These are phyloP conservation scores for Kickxella alabastrina DNA, from an alignment of 192 early-diverging fungal species.

Conservation along the genomic window DNA sequence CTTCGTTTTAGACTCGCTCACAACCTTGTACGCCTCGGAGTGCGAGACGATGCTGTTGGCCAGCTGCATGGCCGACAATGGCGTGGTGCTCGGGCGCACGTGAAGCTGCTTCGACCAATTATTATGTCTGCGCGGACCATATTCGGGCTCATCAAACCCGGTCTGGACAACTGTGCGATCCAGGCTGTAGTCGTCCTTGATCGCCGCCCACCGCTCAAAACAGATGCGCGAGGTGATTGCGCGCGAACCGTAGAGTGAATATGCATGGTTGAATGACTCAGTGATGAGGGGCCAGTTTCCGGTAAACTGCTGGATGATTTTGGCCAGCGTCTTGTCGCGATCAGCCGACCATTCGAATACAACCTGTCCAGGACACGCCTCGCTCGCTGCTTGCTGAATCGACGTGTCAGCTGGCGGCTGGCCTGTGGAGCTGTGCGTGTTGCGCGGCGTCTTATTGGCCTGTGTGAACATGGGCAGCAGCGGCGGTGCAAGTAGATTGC, in stretches of 20 bases:
- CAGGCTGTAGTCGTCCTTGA: slow-evolving; percentile 42
- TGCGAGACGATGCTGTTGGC: slow-evolving; percentile 33
- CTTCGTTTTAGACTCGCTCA: slow-evolving; percentile 41
- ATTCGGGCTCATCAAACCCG: slow-evolving; percentile 46
- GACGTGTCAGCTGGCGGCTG: slow-evolving; percentile 38
- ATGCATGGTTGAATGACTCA: slow-evolving; percentile 41
- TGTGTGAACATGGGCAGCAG: slow-evolving; percentile 47
- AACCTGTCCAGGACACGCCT: slow-evolving; percentile 42
- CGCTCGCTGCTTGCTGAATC: slow-evolving; percentile 30
- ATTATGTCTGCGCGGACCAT: slow-evolving; percentile 21
- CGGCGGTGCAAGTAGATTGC: slow-evolving; percentile 40
- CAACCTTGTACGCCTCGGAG: slow-evolving; percentile 20
- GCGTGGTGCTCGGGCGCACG: slow-evolving; percentile 14
- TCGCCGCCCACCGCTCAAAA: slow-evolving; percentile 40
- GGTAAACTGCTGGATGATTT: slow-evolving; percentile 40
- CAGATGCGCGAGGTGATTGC: slow-evolving; percentile 28
- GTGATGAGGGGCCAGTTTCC: slow-evolving; percentile 48
- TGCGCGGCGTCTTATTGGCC: slow-evolving; percentile 32
- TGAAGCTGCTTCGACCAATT: slow-evolving; percentile 26
- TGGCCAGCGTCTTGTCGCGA: slow-evolving; percentile 38
- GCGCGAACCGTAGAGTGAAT: slow-evolving; percentile 28
- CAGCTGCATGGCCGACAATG: slow-evolving; percentile 37
- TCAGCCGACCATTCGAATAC: slow-evolving; percentile 46
- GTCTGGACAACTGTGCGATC: slow-evolving; percentile 34
- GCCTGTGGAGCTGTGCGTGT: slow-evolving; percentile 13